Evolutionary conservation across 768 basidiomycete species (phyloP).

Genomic region (Termitomyces sp.): DNA sequence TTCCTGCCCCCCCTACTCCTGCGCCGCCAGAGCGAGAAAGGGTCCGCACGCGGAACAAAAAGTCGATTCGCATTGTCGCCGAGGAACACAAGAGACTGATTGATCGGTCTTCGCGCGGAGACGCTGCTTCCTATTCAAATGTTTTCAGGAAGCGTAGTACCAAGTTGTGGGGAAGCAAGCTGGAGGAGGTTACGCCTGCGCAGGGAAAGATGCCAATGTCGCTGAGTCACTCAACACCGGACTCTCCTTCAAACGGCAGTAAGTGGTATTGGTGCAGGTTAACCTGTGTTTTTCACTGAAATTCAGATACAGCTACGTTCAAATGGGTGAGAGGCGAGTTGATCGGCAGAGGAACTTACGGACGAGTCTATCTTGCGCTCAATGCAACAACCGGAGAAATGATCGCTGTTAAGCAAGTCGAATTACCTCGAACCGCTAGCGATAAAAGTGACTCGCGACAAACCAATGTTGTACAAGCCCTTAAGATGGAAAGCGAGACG

Average conservation of each 20-base stretch:
- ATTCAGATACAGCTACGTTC: constrained; percentile 64
- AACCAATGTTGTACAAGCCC: constrained; percentile 79
- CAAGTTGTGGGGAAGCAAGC: constrained; percentile 90
- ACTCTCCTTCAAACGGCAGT: constrained; percentile 69
- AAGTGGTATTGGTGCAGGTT: constrained; percentile 28
- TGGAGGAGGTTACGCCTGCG: constrained; percentile 89
- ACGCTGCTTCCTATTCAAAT: constrained; percentile 42
- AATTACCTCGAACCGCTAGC: constrained; percentile 85
- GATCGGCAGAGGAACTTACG: constrained; percentile 96
- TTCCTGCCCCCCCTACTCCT: constrained; percentile 34
- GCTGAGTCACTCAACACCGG: constrained; percentile 40
- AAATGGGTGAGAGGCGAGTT: constrained; percentile 99
- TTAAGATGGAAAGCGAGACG: constrained; percentile 95
- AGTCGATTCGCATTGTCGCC: constrained; percentile 91
- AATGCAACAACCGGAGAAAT: constrained; percentile 97
- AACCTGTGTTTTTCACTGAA: constrained; percentile 14
- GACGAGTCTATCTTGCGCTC: constrained; percentile 91
- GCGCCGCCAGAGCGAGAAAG: constrained; percentile 32
- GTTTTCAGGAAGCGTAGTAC: constrained; percentile 80
- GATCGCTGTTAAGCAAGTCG: constrained; percentile 99
- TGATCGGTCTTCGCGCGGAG: constrained; percentile 64
- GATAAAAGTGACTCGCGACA: constrained; percentile 90
- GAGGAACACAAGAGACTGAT: constrained; percentile 80
- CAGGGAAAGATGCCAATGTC: constrained; percentile 49
- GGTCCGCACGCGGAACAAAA: constrained; percentile 62